Evolutionary conservation across 495 filamentous ascomycete species (phyloP).

Genomic region (Aspergillus haitiensis): DNA sequence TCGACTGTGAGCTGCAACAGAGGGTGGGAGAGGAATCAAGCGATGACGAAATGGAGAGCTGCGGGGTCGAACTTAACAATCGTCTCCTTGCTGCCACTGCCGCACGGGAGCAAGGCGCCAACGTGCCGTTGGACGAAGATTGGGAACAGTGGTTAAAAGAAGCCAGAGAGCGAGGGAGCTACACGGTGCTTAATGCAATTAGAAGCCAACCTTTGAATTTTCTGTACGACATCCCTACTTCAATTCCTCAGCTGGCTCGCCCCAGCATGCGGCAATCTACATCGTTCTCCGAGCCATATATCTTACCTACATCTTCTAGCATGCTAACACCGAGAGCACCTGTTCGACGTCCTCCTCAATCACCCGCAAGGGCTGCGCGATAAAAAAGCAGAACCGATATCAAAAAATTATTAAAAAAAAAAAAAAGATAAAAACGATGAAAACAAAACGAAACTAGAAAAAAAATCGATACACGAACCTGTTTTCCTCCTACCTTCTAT

Average conservation of each 20-base stretch:
- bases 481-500: background rate
- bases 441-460: background rate
- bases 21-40: conserved; percentile 61
- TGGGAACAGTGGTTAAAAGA: conserved; percentile 89
- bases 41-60: conserved; percentile 68
- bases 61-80: conserved; percentile 70
- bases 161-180: conserved; percentile 61
- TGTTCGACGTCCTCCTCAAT: conserved; percentile 26
- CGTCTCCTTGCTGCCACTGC: conserved; percentile 69
- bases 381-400: conserved; percentile 2
- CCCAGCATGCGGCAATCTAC: conserved; percentile 22
- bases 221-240: conserved; percentile 29
- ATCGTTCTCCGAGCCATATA: conserved; percentile 26
- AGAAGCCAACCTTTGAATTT: conserved; percentile 39
- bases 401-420: background rate
- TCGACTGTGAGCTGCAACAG: conserved; percentile 26
- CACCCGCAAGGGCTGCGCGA: conserved; percentile 28
- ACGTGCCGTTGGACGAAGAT: conserved; percentile 70
- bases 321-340: conserved; percentile 20
- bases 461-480: background rate
- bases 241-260: conserved; percentile 23
- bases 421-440: background rate
- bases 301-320: conserved; percentile 21
- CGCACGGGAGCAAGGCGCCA: conserved; percentile 60
- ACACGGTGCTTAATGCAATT: conserved; percentile 44